Evolutionary conservation across 768 basidiomycete species (phyloP), one percentile per base, ranked within the genome.

Genomic region (Imleria badia): DNA sequence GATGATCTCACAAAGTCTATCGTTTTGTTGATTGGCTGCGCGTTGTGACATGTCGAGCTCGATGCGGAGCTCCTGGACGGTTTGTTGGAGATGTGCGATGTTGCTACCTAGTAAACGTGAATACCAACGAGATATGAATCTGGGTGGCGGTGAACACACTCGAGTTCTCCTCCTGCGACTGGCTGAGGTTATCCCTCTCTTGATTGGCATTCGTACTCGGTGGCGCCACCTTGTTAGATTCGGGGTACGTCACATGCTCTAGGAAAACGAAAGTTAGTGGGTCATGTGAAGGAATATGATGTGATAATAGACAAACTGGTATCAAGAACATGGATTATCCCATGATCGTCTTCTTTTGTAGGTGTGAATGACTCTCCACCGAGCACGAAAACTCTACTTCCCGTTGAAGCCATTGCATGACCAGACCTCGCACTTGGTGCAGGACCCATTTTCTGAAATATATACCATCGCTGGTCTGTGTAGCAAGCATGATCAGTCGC

Each of bases 391-490:
- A 99, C 90, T 57, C 87, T 83, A 45, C 86, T 81, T 30, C 91
- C 93, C 67, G 90, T 86, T 13, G 92, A 86, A 8, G 95, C 93
- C 94, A 99, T 96, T n/a, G 96, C 91, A 72, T 99, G 97, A 2
- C 97, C 97, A 10, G 93, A 95, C 46, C 97, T 82, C 3, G 93
- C 91, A 38, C 80, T 86, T 1, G 97, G 97, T 15, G 92, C 83
- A 17, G 96, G 96, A 0, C 97, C 97, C 97, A 99, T 99, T 67
- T 98, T 97, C 72, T 98, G 94, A 78, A 99, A 99, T 92, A 95
- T 98, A 75, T 95, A 99, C 97, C 97, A 99, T 62, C 97, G 81
- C 66, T 94, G 91, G 72, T 94, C 96, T 98, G 68, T 30, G 43
- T 41, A 48, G 5, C 17, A 44, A 50, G 14, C 3, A 54, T 31